Evolutionary conservation across 2,329 filamentous ascomycete genomes (phyloP), one percentile per base, ranked within the genome.

Genomic region (Phialocephala subalpina): DNA sequence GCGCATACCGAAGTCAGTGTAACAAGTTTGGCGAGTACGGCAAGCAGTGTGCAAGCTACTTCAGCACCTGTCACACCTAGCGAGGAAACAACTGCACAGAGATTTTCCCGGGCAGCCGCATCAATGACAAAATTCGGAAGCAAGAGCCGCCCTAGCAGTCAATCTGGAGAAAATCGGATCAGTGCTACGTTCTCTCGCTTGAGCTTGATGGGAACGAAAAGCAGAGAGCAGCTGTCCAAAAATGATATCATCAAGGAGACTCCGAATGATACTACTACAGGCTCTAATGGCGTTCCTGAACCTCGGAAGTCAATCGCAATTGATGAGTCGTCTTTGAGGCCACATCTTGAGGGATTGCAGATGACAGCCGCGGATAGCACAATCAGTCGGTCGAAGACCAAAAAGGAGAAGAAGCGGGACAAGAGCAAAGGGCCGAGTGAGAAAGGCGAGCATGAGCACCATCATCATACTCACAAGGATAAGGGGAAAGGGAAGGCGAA

Each of bases 91-190:
- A 83, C 86, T 1, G 79, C 83, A 2, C 84, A 86, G 33, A 80
- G 87, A 9, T 73, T 89, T 12, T 87, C 86, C 8, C 82, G 87
- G 16, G 86, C 87, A 1, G 86, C 87, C 16, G 84, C 85, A 5
- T 82, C 82, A 56, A 87, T 89, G 69, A 78, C 83, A 25, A 75
- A 80, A 77, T 71, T 79, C 62, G 71, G 79, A 70, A 78, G 76
- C 57, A 82, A 83, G 70, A 88, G 87, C 69, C 83, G 87, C 14
- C 85, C 87, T 4, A 79, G 78, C 20, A 90, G 87, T 71, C 86
- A 89, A 70, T 83, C 81, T 0, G 85, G 86, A 33, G 87, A 90
- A 69, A 82, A 81, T 18, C 82, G 87, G 3, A 83, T 88, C 63
- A 88, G 85, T 72, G 78, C 84, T 20, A 86, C 84, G 2, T 87